A percentile compares a stretch with the other conserved stretches of the same genome.
phyloP scores from a whole-genome alignment of 306 rosid genomes.

The Citrullus colocynthis region DNA sequence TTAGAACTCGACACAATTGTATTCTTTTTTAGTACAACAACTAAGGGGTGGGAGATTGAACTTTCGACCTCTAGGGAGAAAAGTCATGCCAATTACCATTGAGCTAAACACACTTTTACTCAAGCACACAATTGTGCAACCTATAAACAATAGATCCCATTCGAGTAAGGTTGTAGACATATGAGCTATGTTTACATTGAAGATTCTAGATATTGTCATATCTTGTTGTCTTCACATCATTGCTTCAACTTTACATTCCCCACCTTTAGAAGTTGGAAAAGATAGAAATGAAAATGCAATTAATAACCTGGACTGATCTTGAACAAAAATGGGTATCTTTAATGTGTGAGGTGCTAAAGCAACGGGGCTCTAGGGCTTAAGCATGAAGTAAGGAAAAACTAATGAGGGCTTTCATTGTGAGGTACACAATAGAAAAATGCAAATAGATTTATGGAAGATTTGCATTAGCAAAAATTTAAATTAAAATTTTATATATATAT shows the following conservation, averaged over 20 bases:
- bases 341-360: not conserved
- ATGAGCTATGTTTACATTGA: not conserved
- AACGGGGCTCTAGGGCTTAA: not conserved
- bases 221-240: not conserved
- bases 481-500: not conserved
- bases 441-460: not conserved
- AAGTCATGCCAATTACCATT: too few relatives aligned
- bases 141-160: too few relatives aligned
- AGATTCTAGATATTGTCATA: not conserved
- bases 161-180: too few relatives aligned
- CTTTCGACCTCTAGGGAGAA: too few relatives aligned
- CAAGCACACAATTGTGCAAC: too few relatives aligned
- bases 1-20: too few relatives aligned
- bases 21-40: too few relatives aligned
- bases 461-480: not conserved
- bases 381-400: not conserved
- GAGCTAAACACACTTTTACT: too few relatives aligned
- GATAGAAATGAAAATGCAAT: not conserved
- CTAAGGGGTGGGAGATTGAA: too few relatives aligned
- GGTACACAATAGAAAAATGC: not conserved
- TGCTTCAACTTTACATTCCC: not conserved
- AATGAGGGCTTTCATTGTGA: not conserved
- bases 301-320: not conserved
- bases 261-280: not conserved
- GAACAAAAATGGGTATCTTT: not conserved